Conservation (phyloP, 805 yeast genomes). For the Sugiyamaella mastotermitis region DNA sequence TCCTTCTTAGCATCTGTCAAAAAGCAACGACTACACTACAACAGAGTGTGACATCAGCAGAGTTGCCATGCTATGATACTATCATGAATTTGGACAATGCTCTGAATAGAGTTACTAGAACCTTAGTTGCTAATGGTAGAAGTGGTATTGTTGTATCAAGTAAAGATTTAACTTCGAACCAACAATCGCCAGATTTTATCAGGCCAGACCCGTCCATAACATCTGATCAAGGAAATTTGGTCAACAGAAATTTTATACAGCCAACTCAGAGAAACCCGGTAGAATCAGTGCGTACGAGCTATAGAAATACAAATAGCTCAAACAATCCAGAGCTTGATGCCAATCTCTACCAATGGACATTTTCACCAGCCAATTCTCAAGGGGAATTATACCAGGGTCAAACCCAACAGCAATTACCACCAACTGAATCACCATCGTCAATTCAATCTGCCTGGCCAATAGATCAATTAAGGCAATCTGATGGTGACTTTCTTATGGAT, state of each 20-base stretch:
- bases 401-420: neutral
- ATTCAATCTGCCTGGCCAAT: constrained; percentile 1
- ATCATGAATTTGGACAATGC: constrained; percentile 15
- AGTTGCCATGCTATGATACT: constrained; percentile 16
- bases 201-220: no score
- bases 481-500: constrained; percentile 12
- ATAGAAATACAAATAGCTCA: neutral
- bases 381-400: no score
- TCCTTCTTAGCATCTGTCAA: constrained; percentile 5
- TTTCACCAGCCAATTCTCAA: constrained; percentile 3
- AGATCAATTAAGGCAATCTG: neutral
- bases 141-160: neutral
- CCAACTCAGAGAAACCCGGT: neutral
- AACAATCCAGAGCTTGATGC: neutral
- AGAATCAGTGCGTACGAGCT: neutral
- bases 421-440: neutral
- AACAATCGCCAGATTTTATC: no score
- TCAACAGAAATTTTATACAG: neutral
- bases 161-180: neutral
- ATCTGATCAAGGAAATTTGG: neutral
- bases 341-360: constrained; percentile 8
- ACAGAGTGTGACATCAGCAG: constrained; percentile 4
- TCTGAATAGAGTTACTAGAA: constrained; percentile 8
- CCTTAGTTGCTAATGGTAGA: constrained; percentile 1
- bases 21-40: constrained; percentile 9